These are phyloP conservation scores for Chaetomidium leptoderma DNA, from an alignment of 495 filamentous ascomycete species.

Conservation along the genomic window DNA sequence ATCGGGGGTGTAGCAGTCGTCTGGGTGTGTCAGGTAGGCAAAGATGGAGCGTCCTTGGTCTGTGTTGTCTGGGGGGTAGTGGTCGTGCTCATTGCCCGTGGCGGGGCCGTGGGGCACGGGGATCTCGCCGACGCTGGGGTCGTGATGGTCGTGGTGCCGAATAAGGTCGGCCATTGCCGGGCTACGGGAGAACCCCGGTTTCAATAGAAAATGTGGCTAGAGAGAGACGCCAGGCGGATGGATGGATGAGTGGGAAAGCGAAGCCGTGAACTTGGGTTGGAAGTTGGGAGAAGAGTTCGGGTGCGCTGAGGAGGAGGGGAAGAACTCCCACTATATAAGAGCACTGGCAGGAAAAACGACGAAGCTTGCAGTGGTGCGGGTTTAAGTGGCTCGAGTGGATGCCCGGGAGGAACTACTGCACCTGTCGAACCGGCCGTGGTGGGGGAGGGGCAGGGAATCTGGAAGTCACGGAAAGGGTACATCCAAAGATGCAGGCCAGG, in stretches of 20 bases:
- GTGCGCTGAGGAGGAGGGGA: too few relatives aligned
- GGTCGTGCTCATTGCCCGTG: constrained; percentile 39
- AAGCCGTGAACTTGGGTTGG: too few relatives aligned
- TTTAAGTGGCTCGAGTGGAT: too few relatives aligned
- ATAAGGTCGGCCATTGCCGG: constrained; percentile 31
- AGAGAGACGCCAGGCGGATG: too few relatives aligned
- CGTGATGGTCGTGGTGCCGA: constrained; percentile 40
- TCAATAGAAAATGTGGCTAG: neutral
- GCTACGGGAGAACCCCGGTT: neutral
- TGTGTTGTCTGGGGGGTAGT: constrained; percentile 38
- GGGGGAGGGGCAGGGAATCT: neutral
- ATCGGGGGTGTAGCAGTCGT: constrained; percentile 74
- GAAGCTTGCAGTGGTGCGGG: too few relatives aligned
- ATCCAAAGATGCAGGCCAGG: neutral
- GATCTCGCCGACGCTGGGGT: constrained; percentile 39
- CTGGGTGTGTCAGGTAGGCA: constrained; percentile 66
- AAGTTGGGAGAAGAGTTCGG: too few relatives aligned
- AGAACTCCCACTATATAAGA: too few relatives aligned
- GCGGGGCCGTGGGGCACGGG: constrained; percentile 49
- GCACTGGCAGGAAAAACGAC: too few relatives aligned
- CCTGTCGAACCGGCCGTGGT: too few relatives aligned
- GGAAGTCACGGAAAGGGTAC: neutral
- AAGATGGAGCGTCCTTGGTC: constrained; percentile 66
- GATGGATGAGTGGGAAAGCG: too few relatives aligned
- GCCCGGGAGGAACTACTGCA: too few relatives aligned